These are phyloP conservation scores for Chlorella vulgaris DNA, from an alignment of 139 green algal species.

Conservation along the genomic window DNA sequence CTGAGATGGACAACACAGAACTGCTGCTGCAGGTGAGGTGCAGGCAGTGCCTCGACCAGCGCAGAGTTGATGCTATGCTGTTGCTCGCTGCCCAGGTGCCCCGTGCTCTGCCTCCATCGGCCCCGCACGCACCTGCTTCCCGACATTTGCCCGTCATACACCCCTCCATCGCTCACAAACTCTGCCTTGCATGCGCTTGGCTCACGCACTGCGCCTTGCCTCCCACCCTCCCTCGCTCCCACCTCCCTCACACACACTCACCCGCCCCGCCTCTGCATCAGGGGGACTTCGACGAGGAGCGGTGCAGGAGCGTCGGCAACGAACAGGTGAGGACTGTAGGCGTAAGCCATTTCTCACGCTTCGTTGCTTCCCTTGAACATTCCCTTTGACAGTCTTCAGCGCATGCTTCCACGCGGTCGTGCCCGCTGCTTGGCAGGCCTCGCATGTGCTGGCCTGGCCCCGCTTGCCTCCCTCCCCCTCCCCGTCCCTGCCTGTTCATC, in stretches of 20 bases:
- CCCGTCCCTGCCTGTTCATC: too few relatives aligned
- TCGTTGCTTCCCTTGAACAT: neutral
- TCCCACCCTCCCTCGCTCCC: too few relatives aligned
- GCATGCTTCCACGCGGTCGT: neutral
- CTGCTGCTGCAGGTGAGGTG: slow-evolving; percentile 29
- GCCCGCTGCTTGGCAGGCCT: neutral
- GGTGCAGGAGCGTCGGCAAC: slow-evolving; percentile 24
- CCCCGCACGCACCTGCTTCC: too few relatives aligned
- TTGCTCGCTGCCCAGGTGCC: too few relatives aligned
- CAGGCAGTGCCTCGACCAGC: neutral
- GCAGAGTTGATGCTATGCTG: neutral
- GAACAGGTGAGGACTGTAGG: neutral
- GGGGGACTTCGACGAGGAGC: slow-evolving; percentile 4
- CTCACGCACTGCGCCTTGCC: too few relatives aligned
- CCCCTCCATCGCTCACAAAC: too few relatives aligned
- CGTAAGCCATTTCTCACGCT: neutral
- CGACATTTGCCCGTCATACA: too few relatives aligned
- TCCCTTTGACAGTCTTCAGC: too few relatives aligned
- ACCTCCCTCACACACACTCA: neutral
- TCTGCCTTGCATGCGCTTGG: too few relatives aligned
- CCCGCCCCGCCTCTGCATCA: neutral
- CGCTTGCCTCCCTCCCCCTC: too few relatives aligned
- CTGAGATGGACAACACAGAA: slow-evolving; percentile 11
- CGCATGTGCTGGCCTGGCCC: too few relatives aligned
- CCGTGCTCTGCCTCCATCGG: too few relatives aligned